Evolutionary conservation across 164 flowering plant species (phyloP), one percentile per base, ranked within the genome.

Genomic region (Vitis labrusca): DNA sequence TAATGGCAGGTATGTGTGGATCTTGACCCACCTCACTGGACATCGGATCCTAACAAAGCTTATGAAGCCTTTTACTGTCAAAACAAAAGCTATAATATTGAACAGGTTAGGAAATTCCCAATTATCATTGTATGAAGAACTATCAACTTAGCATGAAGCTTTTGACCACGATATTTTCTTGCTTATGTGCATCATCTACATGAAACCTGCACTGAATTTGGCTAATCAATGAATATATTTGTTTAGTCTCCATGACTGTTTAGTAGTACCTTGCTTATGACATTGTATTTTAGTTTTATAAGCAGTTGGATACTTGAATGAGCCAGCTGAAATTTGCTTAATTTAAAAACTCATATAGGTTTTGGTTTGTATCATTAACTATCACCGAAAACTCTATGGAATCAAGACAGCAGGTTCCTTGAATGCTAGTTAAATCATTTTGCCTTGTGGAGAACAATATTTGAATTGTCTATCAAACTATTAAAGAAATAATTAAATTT

Each of bases 1-100:
- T 55, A 0, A 29, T 59, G 10, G 48, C 77, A 92, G 94, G 88
- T 88, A 3, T 88, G 77, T 69, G 91, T 91, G 52, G 74, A 79
- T 9, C 86, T 93, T 70, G 97, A 91, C 67, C 97, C 94, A 2
- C 94, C 94, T 66, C 54, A 71, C 51, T 91, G 97, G 98, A 87
- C 81, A 61, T 77, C 89, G 77, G 83, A 86, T 73, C 59, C 71
- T n/a, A 75, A 83, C 44, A 86, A 86, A 84, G 72, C 77, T 93
- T 44, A 63, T 66, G 67, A 78, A 82, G 66, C 68, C 88, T 49
- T 80, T 86, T 55, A 86, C 88, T 19, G 61, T 6, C 68, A 81
- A 77, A 69, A 91, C 93, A 30, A 93, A 93, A 75, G 96, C 91
- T 37, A 66, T 93, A 29, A 83, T 89, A 10, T 63, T 89, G 69